Evolutionary conservation across 2,329 filamentous ascomycete species (phyloP).

Genomic region (Capronia coronata): DNA sequence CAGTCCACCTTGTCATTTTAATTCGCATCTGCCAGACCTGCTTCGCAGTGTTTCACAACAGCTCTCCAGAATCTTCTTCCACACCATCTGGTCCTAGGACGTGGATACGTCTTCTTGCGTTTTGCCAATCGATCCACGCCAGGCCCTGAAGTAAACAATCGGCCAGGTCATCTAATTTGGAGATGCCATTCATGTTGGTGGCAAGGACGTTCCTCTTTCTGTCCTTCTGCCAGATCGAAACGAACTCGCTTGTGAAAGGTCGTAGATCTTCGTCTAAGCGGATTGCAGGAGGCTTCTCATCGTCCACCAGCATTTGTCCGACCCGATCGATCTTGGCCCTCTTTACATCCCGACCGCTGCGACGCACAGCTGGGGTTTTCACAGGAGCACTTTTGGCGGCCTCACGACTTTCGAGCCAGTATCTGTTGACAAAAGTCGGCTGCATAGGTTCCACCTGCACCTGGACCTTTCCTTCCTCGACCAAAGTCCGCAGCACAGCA

Average conservation of each 20-base stretch:
- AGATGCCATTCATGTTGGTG: constrained; percentile 6
- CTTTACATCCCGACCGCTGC: constrained; percentile 33
- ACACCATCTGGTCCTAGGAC: constrained; percentile 15
- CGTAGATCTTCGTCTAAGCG: constrained; percentile 6
- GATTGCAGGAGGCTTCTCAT: constrained; percentile 3
- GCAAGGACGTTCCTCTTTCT: neutral
- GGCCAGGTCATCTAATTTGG: constrained; percentile 75
- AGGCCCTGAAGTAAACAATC: constrained; percentile 73
- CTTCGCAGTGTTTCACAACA: neutral
- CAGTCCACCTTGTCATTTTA: neutral
- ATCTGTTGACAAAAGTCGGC: constrained; percentile 51
- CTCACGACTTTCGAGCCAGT: constrained; percentile 42
- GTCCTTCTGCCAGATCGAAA: constrained; percentile 15
- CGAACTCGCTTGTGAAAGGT: constrained; percentile 7
- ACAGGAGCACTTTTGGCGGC: constrained; percentile 10
- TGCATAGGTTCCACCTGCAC: constrained; percentile 47
- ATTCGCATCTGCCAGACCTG: neutral
- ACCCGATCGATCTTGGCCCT: constrained; percentile 53
- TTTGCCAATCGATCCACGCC: constrained; percentile 70
- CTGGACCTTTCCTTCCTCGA: constrained; percentile 39
- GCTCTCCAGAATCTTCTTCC: constrained; percentile 7
- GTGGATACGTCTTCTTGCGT: constrained; percentile 16
- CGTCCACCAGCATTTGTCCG: constrained; percentile 12
- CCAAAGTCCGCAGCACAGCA: constrained; percentile 57
- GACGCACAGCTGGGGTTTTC: constrained; percentile 23